Percentiles rank a stretch among this genome's conserved stretches.
phyloP scores from a whole-genome alignment of 805 yeast species.

The Komagataella phaffii region DNA sequence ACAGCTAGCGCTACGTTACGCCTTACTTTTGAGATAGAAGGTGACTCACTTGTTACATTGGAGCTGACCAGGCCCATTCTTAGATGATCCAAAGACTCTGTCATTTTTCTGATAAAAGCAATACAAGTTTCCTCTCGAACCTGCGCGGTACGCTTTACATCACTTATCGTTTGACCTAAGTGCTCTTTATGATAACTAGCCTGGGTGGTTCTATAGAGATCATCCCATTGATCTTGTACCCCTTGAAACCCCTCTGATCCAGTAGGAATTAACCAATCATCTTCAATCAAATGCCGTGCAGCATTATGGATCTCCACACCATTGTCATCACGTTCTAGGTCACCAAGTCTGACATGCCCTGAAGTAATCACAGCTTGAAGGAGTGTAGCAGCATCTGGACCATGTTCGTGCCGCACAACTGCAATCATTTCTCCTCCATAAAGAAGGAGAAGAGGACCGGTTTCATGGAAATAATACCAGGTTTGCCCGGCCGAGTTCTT shows the following conservation, averaged over 20 bases:
- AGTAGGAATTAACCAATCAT: constrained; percentile 38
- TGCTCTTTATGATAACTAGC: neutral
- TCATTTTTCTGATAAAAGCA: neutral
- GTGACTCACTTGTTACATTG: neutral
- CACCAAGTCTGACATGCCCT: constrained; percentile 52
- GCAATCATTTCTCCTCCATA: constrained; percentile 66
- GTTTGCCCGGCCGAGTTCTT: constrained; percentile 14
- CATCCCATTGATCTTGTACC: neutral
- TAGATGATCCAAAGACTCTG: neutral
- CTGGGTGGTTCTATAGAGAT: neutral
- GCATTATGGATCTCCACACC: constrained; percentile 18
- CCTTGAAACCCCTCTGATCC: constrained; percentile 1
- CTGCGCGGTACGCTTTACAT: neutral
- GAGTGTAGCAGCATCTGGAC: constrained; percentile 36
- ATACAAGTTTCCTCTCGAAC: neutral
- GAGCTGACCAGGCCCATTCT: neutral
- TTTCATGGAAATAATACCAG: constrained; percentile 47
- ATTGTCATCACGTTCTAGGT: constrained; percentile 20
- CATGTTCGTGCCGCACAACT: constrained; percentile 4
- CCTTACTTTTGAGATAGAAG: constrained; percentile 25
- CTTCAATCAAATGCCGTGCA: constrained; percentile 31
- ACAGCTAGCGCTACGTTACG: constrained; percentile 40
- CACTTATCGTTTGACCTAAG: neutral
- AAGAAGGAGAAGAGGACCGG: constrained; percentile 48
- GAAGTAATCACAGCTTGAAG: constrained; percentile 55